Evolutionary conservation across 129 eudicot species (phyloP).

Genomic region (Silybum marianum): DNA sequence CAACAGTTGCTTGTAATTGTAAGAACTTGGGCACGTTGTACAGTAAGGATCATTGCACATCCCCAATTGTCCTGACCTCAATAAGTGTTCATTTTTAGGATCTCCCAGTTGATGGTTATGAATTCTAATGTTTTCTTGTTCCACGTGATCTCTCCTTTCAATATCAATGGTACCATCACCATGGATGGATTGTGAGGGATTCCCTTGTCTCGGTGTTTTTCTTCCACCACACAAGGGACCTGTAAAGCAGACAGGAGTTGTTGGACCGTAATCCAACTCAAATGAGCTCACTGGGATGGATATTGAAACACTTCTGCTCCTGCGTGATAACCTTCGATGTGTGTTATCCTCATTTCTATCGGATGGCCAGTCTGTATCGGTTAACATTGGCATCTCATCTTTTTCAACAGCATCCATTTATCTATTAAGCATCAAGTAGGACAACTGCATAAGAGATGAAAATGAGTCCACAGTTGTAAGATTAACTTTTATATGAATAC

Average conservation of each 20-base stretch:
- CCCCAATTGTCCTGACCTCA: conserved; percentile 72
- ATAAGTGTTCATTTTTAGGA: conserved; percentile 58
- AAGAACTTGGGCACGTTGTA: conserved; percentile 71
- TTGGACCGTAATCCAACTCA: conserved; percentile 35
- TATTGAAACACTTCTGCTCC: conserved; percentile 66
- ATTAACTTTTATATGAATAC: not conserved
- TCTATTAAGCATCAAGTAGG: conserved; percentile 27
- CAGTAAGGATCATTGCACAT: conserved; percentile 89
- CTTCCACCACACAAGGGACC: conserved; percentile 52
- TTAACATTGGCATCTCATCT: conserved; percentile 62
- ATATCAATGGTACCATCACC: conserved; percentile 18
- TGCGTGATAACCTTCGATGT: conserved; percentile 30
- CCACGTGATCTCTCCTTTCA: conserved; percentile 22
- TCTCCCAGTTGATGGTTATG: conserved; percentile 26
- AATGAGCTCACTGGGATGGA: conserved; percentile 48
- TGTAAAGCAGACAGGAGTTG: conserved; percentile 39
- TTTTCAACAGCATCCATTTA: conserved; percentile 60
- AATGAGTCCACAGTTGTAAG: not conserved
- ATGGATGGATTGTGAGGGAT: conserved; percentile 24
- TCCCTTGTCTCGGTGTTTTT: conserved; percentile 33
- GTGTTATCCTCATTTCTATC: conserved; percentile 37
- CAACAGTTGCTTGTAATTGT: conserved; percentile 34
- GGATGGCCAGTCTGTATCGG: conserved; percentile 25
- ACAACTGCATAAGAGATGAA: conserved; percentile 39
- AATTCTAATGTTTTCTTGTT: conserved; percentile 31